Evolutionary conservation across 345 rosid species (phyloP), one percentile per base, ranked within the genome.

Genomic region (Cardamine chenopodiifolia): DNA sequence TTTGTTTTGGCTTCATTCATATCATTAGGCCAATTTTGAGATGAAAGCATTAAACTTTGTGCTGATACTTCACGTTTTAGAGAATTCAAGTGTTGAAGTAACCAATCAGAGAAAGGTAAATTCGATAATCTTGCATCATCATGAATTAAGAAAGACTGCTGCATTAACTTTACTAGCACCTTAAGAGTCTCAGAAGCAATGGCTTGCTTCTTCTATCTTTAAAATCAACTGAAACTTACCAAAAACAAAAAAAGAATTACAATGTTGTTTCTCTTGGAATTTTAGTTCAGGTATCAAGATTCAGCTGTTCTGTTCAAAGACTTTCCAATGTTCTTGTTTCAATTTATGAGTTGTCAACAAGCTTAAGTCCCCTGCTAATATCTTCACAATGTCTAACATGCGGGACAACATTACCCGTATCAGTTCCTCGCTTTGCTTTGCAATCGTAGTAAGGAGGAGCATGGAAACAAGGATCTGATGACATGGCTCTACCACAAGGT

Each of bases 401-500:
- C 1, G 89, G 86, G 25, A 89, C 88, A 25, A 87, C 22, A 7
- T 44, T 77, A 56, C 88, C 85, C 0, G 91, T 83, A 54, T 88
- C 96, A 7, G 69, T 76, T 62, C 91, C 91, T 37, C 40, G 62
- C 82, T 82, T 85, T 28, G 85, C 85, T 76, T 84, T 86, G 86
- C 93, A 88, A 31, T 86, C 91, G 14, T 86, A 88, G 65, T 80
- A 83, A 7, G 93, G 93, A 50, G 93, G 93, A 62, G 93, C 83
- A 68, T 90, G 96, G 76, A 90, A 90, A 42, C 96, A 90, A 50
- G 93, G 93, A 81, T 90, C 96, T 78, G 88, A 81, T 5, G 91
- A 88, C 84, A 82, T 78, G 58, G 86, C 92, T 54, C 83, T 69
- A 25, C 72, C 80, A 70, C 95, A 89, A 53, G 92, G 85, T 3